Percentiles rank a stretch among this genome's conserved stretches.
phyloP scores from a whole-genome alignment of 2,329 filamentous ascomycete genomes.

The Ascochyta clinopodiicola region DNA sequence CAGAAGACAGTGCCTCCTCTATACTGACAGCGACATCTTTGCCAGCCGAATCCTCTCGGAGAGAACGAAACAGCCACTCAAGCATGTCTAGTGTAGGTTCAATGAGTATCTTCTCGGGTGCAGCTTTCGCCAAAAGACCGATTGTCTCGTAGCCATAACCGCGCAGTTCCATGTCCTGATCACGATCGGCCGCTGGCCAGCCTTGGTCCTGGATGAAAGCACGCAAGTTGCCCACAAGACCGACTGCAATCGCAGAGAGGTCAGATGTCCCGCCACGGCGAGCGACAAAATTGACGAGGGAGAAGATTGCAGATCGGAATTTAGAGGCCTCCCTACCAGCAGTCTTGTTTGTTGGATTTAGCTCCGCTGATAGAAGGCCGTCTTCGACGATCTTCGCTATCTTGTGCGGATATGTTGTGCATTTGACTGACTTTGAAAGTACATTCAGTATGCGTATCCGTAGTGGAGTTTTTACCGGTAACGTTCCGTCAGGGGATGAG shows the following conservation, averaged over 20 bases:
- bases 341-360: conserved; percentile 45
- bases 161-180: conserved; percentile 69
- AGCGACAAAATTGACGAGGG: conserved; percentile 86
- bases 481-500: conserved; percentile 48
- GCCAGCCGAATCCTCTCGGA: conserved; percentile 78
- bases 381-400: conserved; percentile 74
- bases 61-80: conserved; percentile 82
- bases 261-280: conserved; percentile 69
- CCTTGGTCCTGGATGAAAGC: conserved; percentile 80
- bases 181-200: conserved; percentile 72
- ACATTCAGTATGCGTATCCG: conserved; percentile 78
- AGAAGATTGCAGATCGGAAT: conserved; percentile 81
- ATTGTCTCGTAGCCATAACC: conserved; percentile 90
- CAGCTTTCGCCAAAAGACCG: conserved; percentile 75
- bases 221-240: conserved; percentile 71
- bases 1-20: conserved; percentile 82
- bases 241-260: conserved; percentile 70
- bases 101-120: conserved; percentile 63
- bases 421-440: conserved; percentile 76
- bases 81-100: conserved; percentile 62
- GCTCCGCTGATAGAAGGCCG: conserved; percentile 61
- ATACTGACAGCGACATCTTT: conserved; percentile 83
- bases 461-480: conserved; percentile 67
- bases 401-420: conserved; percentile 71
- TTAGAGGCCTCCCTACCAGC: conserved; percentile 77